Conservation (phyloP, 345 rosid genomes). For the Salix koriyanagi region DNA sequence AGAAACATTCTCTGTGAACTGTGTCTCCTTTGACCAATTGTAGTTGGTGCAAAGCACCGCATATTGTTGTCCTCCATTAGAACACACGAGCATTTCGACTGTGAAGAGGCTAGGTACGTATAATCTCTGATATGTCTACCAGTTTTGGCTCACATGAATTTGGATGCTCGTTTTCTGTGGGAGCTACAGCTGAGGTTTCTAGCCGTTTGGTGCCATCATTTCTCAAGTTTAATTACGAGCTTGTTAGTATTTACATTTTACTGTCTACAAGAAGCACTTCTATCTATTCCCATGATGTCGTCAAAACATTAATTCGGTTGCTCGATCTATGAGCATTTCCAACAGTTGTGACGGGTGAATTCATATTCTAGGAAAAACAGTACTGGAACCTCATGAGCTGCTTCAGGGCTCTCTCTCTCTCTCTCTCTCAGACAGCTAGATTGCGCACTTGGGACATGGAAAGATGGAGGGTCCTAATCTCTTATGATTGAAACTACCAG, state of each 20-base stretch:
- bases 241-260: neutral
- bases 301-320: too few relatives aligned
- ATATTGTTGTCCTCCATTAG: neutral
- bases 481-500: neutral
- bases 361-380: neutral
- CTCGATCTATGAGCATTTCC: neutral
- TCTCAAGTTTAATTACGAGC: neutral
- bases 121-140: neutral
- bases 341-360: neutral
- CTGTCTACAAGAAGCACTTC: neutral
- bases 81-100: neutral
- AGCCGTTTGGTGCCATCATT: neutral
- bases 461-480: neutral
- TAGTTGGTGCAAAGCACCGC: neutral
- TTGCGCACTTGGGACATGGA: neutral
- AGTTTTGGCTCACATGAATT: neutral
- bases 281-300: neutral
- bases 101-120: neutral
- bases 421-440: neutral
- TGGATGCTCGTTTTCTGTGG: neutral
- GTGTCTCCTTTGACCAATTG: constrained; percentile 42
- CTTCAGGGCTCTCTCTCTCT: neutral
- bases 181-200: neutral
- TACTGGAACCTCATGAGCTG: neutral
- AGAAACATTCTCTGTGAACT: constrained; percentile 37